Evolutionary conservation across 2,329 filamentous ascomycete genomes (phyloP), one percentile per base, ranked within the genome.

Genomic region (Aspergillus ustus): DNA sequence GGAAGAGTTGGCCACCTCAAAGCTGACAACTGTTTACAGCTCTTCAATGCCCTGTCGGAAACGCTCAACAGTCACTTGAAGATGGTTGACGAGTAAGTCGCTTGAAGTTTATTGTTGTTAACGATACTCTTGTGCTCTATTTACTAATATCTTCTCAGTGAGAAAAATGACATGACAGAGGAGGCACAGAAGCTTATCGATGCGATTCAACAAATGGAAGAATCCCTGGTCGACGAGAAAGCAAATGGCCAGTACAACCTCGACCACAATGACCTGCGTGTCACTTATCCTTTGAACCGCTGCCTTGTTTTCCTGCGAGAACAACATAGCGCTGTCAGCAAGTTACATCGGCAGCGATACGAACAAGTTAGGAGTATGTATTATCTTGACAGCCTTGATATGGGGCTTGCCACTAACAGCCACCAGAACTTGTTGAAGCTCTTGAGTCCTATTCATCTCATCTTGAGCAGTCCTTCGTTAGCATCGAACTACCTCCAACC

Each of bases 391-490:
- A 20, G 5, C 13, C 4, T 1, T 19, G 1, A 28, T 22, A 45
- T 13, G 19, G 29, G 19, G 22, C 19, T 22, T 1, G 44, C 13
- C 57, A 54, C 74, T 78, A 60, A 79, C 63, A 17, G 3, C 22
- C 1, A n/a, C 17, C 69, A 96, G 92, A 97, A 83, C 90, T 99
- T 66, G 93, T 93, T 25, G 88, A 96, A 78, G 94, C 94, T 4
- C 89, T 99, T 54, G 90, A 97, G 75, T 97, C 94, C 5, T 99
- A 98, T 76, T 96, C 95, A 1, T 96, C 92, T 9, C 95, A 98
- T 75, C 90, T 99, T 51, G 95, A 99, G 76, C 82, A 91, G 11
- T 90, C 90, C 2, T 98, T 98, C 75, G 86, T 98, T 67, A 87
- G 89, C 72, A 89, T 98, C 72, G 85, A 89, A 45, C 86, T 99